Base-by-base conservation (phyloP, 2,329 filamentous ascomycete genomes). In the Ilyonectria sp. region DNA sequence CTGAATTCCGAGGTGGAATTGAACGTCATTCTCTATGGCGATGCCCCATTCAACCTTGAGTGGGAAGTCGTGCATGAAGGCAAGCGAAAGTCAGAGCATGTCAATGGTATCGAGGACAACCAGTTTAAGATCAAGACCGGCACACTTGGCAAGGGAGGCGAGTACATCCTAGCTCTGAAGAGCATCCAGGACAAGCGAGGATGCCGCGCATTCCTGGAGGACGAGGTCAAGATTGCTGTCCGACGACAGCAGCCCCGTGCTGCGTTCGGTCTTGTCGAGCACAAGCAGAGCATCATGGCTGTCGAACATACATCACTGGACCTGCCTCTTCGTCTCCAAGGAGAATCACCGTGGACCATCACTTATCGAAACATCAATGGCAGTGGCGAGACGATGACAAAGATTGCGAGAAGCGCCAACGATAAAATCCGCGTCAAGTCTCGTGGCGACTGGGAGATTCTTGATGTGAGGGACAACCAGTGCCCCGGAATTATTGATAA, bases 21-120 rank as follows among this genome's bases (percentile, higher is more conserved):
- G 31, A 90, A 94, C 63, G 90, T 98, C 44, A 82, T 86, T 58
- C 87, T 98, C 47, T 85, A 90, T 52, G 96, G 97, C 47, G 94
- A 98, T 74, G 87, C 91, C 19, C 96, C 97, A 0, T 98, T 95
- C 86, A 92, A 87, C 23, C 83, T 99, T 44, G 94, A 98, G 77
- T 99, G 97, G 83, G 96, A 98, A 80, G 85, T 98, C 46, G 89
- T 98, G 8, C 93, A 98, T 80, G 93, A 94, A 62, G 95, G 95
- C 62, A 97, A 93, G 81, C 90, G 95, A 60, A 91, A 89, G 69
- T 92, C 93, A 58, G 87, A 92, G 73, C 88, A 87, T 62, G 85
- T 90, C 29, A 85, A 88, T 1, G 85, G 88, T 63, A 93, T 97
- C 62, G 85, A 90, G 26, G 85, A 83, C 2, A 84, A 89, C 56